phyloP scores from a whole-genome alignment of 1,139 yeast genomes.

The Kodamaea sp. region DNA sequence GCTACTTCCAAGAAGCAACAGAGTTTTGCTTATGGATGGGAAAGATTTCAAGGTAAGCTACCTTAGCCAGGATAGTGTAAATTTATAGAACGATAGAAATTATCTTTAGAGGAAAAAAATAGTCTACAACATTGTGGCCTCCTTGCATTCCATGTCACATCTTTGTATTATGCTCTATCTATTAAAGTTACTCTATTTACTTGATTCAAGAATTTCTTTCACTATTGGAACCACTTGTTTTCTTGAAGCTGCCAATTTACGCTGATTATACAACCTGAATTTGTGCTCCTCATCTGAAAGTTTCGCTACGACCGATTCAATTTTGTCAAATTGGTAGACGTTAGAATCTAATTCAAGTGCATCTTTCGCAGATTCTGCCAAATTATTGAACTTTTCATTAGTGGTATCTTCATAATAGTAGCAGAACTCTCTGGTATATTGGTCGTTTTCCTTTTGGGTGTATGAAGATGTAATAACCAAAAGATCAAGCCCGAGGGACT shows the following conservation, averaged over 20 bases:
- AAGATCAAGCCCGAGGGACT: conserved; percentile 49
- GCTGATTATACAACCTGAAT: conserved; percentile 49
- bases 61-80: too few species aligned
- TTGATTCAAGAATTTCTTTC: conserved; percentile 31
- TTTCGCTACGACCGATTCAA: conserved; percentile 3
- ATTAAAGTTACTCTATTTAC: too few species aligned
- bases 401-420: conserved; percentile 26
- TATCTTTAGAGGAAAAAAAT: too few species aligned
- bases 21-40: conserved; percentile 13
- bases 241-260: conserved; percentile 64
- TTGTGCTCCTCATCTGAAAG: conserved; percentile 2
- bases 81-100: too few species aligned
- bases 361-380: conserved; percentile 27
- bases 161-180: too few species aligned
- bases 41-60: conserved; percentile 17
- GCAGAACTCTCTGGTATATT: conserved; percentile 62
- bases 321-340: conserved; percentile 13
- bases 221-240: conserved; percentile 82
- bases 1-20: conserved; percentile 32
- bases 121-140: too few species aligned
- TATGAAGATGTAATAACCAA: conserved; percentile 66
- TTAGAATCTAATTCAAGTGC: conserved; percentile 15
- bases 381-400: conserved; percentile 20
- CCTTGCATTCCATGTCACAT: too few species aligned
- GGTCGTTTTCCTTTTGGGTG: conserved; percentile 36